Base-by-base conservation (phyloP, 148 eudicot genomes). In the Arctostaphylos glauca region DNA sequence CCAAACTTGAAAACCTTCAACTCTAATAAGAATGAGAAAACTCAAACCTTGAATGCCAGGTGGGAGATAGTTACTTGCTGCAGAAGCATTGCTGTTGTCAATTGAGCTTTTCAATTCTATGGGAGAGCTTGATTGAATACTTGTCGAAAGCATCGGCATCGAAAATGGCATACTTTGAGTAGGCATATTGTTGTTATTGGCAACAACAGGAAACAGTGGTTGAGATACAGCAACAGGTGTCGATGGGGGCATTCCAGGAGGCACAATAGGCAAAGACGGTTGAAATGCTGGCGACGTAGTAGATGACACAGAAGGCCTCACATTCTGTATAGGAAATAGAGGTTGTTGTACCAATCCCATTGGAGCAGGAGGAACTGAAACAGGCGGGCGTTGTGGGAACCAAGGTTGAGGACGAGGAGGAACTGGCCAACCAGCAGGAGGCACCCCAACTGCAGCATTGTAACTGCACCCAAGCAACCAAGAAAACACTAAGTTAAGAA, bases 141-240 rank as follows among this genome's bases (percentile, higher is more conserved):
- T 88, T 80, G 89, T 76, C 21, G 92, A 74, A 82, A 81, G 86
- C 71, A 86, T 84, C 48, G 97, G 85, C 23, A 91, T 85, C 67
- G 93, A 81, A 83, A 85, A 86, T 13, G 90, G 83, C 18, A 89
- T 80, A 75, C 82, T 86, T 87, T 89, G 97, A 82, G 84, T 83
- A 78, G 94, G 87, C 70, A 87, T 81, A 81, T 71, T 89, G 83
- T 66, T 88, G 83, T 85, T 83, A 68, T 84, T 84, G 75, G 93
- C 85, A 77, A 89, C 95, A 88, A 97, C 96, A n/a, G 99, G 99
- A 85, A 97, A 97, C 67, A 96, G 86, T n/a, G 99, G 99, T 78
- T 96, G 99, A 70, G 98, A 90, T 50, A 92, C 94, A 81, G 95
- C 87, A 78, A 82, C 86, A 82, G 95, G 84, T n/a, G 94, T 73